Evolutionary conservation across 106 monocot species (phyloP), one percentile per base, ranked within the genome.

Genomic region (Dendrobium huoshanense): DNA sequence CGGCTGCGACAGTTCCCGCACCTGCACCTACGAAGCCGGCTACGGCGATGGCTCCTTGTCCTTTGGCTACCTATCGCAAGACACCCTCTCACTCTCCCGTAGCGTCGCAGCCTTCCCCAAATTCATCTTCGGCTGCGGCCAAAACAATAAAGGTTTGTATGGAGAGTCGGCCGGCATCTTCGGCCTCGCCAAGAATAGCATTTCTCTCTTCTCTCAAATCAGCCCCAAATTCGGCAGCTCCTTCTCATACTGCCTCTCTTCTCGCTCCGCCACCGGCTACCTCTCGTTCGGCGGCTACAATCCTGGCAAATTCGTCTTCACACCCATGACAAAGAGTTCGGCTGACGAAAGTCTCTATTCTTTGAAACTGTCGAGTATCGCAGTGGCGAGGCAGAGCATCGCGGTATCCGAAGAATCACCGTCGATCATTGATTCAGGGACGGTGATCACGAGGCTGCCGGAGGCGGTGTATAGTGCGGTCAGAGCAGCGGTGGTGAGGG

Each of bases 241-340:
- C 48, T 97, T 97, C 90, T 86, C 92, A 67, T 97, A 97, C 82
- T 97, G 96, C 87, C 96, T 97, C 47, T 94, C 96, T 42, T 84
- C 91, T 4, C 59, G 79, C 0, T 67, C 92, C 37, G 82, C 86
- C 68, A 18, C 88, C 9, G 96, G 96, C 1, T 89, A 73, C 76
- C 80, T 97, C 31, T 86, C 92, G 11, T 64, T 91, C 5, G 92
- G 92, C 9, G 49, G 79, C 51, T 77, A 79, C 77, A 5, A 47
- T 24, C 15, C 80, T 2, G 1, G 77, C 0, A 20, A 37, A 18
- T 85, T 64, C 55, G 13, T 81, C 0, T 93, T 73, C 86, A 93
- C 93, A 7, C 86, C 88, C 1, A 79, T 93, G 86, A 33, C 80
- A 3, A 31, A 43, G 3, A 84, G 43, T 83, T 85, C 86, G 18